phyloP scores from a whole-genome alignment of 2,329 filamentous ascomycete genomes.

The Helotiales sp. region DNA sequence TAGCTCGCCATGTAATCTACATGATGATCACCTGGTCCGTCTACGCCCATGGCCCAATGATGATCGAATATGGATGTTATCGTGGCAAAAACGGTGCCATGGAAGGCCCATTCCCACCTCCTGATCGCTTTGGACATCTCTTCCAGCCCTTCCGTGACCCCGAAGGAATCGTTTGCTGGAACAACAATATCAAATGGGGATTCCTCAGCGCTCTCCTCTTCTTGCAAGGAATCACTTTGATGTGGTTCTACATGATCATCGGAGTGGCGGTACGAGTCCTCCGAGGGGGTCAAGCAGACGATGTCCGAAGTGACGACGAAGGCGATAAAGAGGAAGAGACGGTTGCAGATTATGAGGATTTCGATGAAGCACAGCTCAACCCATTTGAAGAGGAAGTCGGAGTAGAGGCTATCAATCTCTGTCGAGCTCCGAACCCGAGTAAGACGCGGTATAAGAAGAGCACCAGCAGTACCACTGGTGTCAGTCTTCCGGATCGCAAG shows the following conservation, averaged over 20 bases:
- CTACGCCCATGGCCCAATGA: slow-evolving; percentile 61
- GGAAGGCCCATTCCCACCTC: slow-evolving; percentile 51
- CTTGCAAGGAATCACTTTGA: slow-evolving; percentile 76
- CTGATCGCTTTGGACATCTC: slow-evolving; percentile 59
- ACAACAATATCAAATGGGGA: slow-evolving; percentile 67
- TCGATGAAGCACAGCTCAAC: slow-evolving; percentile 20
- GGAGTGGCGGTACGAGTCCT: slow-evolving; percentile 80
- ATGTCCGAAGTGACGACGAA: slow-evolving; percentile 85
- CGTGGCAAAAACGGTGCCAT: slow-evolving; percentile 55
- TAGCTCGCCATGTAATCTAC: slow-evolving; percentile 81
- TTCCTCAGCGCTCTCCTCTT: slow-evolving; percentile 78
- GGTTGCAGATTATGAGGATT: slow-evolving; percentile 32
- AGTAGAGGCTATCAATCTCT: slow-evolving; percentile 68
- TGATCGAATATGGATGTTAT: slow-evolving; percentile 73
- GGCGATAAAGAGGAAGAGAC: slow-evolving; percentile 63
- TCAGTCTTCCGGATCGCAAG: slow-evolving; percentile 36
- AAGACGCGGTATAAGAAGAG: slow-evolving; percentile 31
- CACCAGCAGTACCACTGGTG: slow-evolving; percentile 31
- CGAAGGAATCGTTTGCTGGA: slow-evolving; percentile 78
- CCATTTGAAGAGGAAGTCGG: slow-evolving; percentile 74
- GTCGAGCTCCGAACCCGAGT: slow-evolving; percentile 31
- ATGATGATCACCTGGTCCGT: slow-evolving; percentile 80
- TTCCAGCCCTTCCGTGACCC: slow-evolving; percentile 72
- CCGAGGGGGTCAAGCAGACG: slow-evolving; percentile 75
- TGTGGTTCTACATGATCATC: slow-evolving; percentile 90